Percentiles rank a stretch among this genome's conserved stretches.
phyloP scores from a whole-genome alignment of 108 stramenopile species.

The Aureococcus anophagefferens region DNA sequence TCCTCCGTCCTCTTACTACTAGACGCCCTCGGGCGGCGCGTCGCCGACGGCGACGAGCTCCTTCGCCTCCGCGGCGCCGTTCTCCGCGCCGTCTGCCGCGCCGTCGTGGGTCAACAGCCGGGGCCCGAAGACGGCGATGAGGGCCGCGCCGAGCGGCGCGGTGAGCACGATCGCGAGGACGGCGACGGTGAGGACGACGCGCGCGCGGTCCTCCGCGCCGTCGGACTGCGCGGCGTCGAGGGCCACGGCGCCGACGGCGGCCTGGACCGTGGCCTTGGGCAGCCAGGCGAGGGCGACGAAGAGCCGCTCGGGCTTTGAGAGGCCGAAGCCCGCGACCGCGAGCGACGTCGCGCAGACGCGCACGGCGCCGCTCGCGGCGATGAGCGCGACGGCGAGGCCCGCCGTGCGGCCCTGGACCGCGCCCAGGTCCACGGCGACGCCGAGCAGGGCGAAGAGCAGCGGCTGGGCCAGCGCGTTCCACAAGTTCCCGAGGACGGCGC shows the following conservation, averaged over 20 bases:
- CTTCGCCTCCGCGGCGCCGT: too few relatives aligned
- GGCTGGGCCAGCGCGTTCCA: constrained; percentile 33
- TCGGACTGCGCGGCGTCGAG: neutral
- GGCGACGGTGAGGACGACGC: constrained; percentile 13
- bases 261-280: constrained; percentile 49
- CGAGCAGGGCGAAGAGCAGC: constrained; percentile 37
- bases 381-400: constrained; percentile 15
- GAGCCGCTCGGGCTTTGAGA: neutral
- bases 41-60: too few relatives aligned
- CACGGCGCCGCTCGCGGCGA: neutral
- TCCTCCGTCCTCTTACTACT: too few relatives aligned
- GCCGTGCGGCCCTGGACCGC: constrained; percentile 8
- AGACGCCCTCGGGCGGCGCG: too few relatives aligned
- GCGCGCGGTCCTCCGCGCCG: constrained; percentile 3
- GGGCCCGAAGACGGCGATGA: constrained; percentile 12
- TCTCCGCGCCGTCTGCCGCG: too few relatives aligned
- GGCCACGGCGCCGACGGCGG: constrained; percentile 19
- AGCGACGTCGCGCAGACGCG: neutral
- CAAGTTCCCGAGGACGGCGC: neutral
- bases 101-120: neutral
- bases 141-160: constrained; percentile 17
- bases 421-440: constrained; percentile 27
- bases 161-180: constrained; percentile 22
- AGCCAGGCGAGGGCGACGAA: constrained; percentile 39
- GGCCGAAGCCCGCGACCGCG: neutral